phyloP scores from a whole-genome alignment of 2,329 filamentous ascomycete species.

The Juglanconis sp. region DNA sequence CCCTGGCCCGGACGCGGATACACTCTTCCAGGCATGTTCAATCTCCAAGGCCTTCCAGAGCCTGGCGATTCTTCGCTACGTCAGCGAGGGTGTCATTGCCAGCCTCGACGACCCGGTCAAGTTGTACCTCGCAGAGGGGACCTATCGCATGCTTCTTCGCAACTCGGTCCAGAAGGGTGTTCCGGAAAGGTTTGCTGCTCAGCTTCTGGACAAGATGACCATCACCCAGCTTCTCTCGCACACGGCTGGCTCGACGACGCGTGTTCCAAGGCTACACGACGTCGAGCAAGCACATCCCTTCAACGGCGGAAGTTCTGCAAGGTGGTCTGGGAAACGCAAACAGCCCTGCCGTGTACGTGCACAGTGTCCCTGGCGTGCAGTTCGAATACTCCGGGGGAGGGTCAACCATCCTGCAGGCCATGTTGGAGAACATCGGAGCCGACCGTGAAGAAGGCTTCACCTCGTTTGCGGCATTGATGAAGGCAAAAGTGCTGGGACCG shows the following conservation, averaged over 20 bases:
- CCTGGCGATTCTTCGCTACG: slow-evolving; percentile 8
- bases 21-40: slow-evolving; percentile 14
- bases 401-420: slow-evolving; percentile 12
- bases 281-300: not conserved
- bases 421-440: slow-evolving; percentile 8
- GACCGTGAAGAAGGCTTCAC: not conserved
- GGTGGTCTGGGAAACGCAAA: slow-evolving; percentile 9
- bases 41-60: slow-evolving; percentile 15
- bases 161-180: slow-evolving; percentile 5
- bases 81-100: slow-evolving; percentile 8
- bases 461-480: slow-evolving; percentile 10
- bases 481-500: slow-evolving; percentile 5
- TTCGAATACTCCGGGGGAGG: slow-evolving; percentile 11
- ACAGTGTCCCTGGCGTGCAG: slow-evolving; percentile 4
- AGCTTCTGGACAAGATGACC: slow-evolving; percentile 8
- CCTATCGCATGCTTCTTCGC: slow-evolving; percentile 2
- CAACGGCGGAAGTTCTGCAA: slow-evolving; percentile 5
- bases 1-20: slow-evolving; percentile 3
- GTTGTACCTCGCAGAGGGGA: slow-evolving; percentile 2
- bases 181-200: slow-evolving; percentile 1
- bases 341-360: slow-evolving; percentile 4
- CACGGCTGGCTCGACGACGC: slow-evolving; percentile 4
- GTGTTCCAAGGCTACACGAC: slow-evolving; percentile 7
- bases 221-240: slow-evolving; percentile 14
- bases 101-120: slow-evolving; percentile 8